Evolutionary conservation across 1,284 basidiomycete species (phyloP).

Genomic region (Earliella scabrosa): DNA sequence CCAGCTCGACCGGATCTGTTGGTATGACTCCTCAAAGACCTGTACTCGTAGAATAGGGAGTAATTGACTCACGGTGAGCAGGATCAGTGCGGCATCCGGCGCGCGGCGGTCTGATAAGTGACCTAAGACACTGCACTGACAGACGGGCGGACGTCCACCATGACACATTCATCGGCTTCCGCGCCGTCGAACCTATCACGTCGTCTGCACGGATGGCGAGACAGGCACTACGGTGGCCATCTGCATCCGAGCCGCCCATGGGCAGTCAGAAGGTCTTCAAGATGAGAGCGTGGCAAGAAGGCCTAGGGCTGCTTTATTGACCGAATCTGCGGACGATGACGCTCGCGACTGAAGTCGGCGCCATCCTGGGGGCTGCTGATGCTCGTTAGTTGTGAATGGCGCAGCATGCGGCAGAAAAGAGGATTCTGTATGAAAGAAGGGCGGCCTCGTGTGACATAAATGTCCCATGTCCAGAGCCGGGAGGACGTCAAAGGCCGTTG

Average conservation of each 20-base stretch:
- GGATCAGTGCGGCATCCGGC: background rate
- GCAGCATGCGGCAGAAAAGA: slow-evolving; percentile 1
- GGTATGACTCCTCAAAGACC: too few relatives aligned
- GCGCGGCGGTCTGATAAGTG: too few relatives aligned
- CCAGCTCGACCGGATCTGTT: too few relatives aligned
- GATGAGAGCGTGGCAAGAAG: slow-evolving; percentile 7
- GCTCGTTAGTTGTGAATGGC: slow-evolving; percentile 4
- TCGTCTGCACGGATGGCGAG: background rate
- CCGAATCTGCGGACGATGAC: background rate
- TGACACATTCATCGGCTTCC: slow-evolving; percentile 1
- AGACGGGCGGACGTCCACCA: too few relatives aligned
- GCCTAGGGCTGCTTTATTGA: slow-evolving; percentile 5
- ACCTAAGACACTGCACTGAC: background rate
- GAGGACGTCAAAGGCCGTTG: too few relatives aligned
- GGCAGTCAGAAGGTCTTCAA: slow-evolving; percentile 8
- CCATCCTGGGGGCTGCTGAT: slow-evolving; percentile 11
- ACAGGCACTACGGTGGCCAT: slow-evolving; percentile 6
- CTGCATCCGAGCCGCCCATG: slow-evolving; percentile 5
- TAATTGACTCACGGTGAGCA: too few relatives aligned
- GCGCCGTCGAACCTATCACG: slow-evolving; percentile 7
- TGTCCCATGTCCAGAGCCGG: background rate
- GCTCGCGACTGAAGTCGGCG: slow-evolving; percentile 9
- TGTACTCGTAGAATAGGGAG: too few relatives aligned
- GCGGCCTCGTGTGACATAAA: slow-evolving; percentile 15
- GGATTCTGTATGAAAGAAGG: slow-evolving; percentile 25